These are phyloP conservation scores for Thuja plicata DNA, from an alignment of 83 land plant genomes.

Conservation along the genomic window DNA sequence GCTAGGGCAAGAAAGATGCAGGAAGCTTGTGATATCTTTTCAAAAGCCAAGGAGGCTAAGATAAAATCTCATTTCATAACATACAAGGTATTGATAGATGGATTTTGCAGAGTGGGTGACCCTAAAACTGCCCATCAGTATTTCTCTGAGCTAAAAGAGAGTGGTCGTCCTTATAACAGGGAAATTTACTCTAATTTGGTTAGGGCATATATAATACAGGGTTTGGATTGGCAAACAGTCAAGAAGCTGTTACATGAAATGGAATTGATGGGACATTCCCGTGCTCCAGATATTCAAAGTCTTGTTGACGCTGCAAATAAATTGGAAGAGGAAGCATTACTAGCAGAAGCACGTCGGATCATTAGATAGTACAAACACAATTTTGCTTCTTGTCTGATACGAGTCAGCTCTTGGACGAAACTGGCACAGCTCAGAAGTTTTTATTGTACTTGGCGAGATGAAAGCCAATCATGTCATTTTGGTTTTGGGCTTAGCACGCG, in stretches of 20 bases:
- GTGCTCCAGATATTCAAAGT: neutral
- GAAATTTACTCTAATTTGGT: neutral
- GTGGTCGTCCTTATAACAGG: neutral
- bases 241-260: conserved; percentile 6
- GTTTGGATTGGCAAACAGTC: conserved; percentile 2
- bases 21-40: conserved; percentile 13
- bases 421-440: neutral
- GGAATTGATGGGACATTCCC: neutral
- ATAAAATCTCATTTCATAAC: neutral
- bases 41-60: conserved; percentile 2
- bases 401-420: neutral
- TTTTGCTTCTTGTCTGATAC: neutral
- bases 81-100: neutral
- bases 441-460: neutral
- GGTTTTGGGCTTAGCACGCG: neutral
- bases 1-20: neutral
- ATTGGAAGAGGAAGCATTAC: conserved; percentile 6
- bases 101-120: neutral
- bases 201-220: neutral
- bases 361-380: neutral
- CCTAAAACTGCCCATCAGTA: neutral
- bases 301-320: neutral
- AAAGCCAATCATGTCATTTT: neutral
- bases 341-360: neutral
- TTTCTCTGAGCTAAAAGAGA: neutral